These are phyloP conservation scores for Steccherinum ochraceum DNA, from an alignment of 768 basidiomycete genomes.

Conservation along the genomic window DNA sequence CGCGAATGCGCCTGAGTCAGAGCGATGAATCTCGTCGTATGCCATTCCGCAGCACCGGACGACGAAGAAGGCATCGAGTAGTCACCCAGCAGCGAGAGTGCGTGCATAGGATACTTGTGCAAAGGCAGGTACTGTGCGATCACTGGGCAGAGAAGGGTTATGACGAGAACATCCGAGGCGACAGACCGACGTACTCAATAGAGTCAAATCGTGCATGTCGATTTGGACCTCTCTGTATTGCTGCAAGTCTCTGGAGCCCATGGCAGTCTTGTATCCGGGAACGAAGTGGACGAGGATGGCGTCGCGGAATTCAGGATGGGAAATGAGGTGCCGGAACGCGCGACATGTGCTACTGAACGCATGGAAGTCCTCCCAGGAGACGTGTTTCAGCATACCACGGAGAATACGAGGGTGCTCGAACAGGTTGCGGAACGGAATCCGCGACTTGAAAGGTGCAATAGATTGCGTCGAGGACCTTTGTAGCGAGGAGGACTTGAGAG, in stretches of 20 bases:
- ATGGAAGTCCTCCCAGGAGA: constrained; percentile 35
- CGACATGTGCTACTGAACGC: constrained; percentile 31
- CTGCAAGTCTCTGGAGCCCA: constrained; percentile 33
- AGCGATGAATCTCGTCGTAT: constrained; percentile 32
- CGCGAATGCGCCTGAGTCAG: constrained; percentile 65
- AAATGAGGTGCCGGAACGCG: constrained; percentile 28
- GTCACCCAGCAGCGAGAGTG: constrained; percentile 39
- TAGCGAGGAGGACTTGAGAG: no score
- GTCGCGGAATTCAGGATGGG: constrained; percentile 27
- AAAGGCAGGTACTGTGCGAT: constrained; percentile 58
- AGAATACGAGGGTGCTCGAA: constrained; percentile 31
- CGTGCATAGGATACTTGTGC: constrained; percentile 67
- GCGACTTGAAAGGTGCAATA: background rate
- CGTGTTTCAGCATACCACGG: constrained; percentile 22
- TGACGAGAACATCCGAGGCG: constrained; percentile 6
- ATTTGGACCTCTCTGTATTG: constrained; percentile 42
- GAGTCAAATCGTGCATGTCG: constrained; percentile 52
- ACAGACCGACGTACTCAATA: constrained; percentile 49
- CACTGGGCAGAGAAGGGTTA: constrained; percentile 33
- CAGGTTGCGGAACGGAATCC: background rate
- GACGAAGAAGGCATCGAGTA: constrained; percentile 1
- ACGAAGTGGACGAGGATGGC: constrained; percentile 44
- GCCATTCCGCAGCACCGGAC: background rate
- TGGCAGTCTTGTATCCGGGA: constrained; percentile 45
- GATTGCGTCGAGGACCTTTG: no score